Evolutionary conservation across 768 basidiomycete species (phyloP), one percentile per base, ranked within the genome.

Genomic region (Hysterangium stoloniferum): DNA sequence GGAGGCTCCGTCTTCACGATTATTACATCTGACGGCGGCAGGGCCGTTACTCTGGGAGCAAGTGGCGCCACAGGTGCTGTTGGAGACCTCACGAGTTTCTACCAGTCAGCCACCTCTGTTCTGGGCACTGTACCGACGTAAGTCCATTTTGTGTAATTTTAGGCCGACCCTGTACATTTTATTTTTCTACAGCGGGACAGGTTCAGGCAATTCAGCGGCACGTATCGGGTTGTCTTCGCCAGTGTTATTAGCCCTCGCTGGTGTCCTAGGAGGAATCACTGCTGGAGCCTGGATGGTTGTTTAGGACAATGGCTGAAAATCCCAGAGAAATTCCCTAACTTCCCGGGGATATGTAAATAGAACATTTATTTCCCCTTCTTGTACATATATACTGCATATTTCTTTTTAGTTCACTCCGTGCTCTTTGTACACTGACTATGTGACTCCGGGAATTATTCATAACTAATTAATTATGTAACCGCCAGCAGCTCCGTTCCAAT

Each of bases 11-110:
- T 68, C 2, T 64, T 70, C 44, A 85, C 78, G 12, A 60, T 84
- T 17, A 64, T 85, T 25, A 80, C 78, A 13, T 77, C 74, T 35
- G 72, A 60, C 8, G 84, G 80, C 6, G 83, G 82, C 9, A 57
- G 70, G 37, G 82, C 73, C 1, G 64, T 83, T 52, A 85, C 82
- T 0, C 70, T 86, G 17, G 82, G 79, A 24, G 35, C 71, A 59
- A 59, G 62, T 13, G 67, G 68, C 13, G 68, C 64, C 6, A 82
- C 79, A 25, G 71, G 75, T 17, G 72, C 70, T 54, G 77, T 71
- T 22, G 80, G 81, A 31, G 35, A 50, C 27, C n/a, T 50, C 36
- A 50, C 48, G 19, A 71, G 73, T 6, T 60, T 73, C 1, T 82
- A 72, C 62, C 80, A 75, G 13, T 68, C 73, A 19, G 74, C 75